Evolutionary conservation across 2,329 filamentous ascomycete genomes (phyloP), one percentile per base, ranked within the genome.

Genomic region (Exophiala calicioides): DNA sequence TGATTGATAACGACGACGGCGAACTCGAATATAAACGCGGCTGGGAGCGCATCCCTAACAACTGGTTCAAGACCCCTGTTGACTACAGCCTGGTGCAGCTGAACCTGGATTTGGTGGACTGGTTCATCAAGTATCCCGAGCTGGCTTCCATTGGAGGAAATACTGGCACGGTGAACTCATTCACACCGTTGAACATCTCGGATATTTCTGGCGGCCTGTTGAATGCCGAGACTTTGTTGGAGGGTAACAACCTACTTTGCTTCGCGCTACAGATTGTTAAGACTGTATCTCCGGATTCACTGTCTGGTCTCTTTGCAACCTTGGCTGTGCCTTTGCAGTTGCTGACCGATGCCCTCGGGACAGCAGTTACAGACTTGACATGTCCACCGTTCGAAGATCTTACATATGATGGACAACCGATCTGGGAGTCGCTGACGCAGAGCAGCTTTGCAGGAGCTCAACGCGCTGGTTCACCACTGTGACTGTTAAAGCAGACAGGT

Each of bases 121-220:
- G 63, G 51, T 59, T 68, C 1, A 5, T 61, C 12, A 63, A 71
- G 52, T 66, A 76, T 38, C 73, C 73, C 0, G 60, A 69, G 15
- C 65, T 76, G 12, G 63, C 55, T 42, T 63, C 66, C 49, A 68
- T 80, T 12, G 78, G 77, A 7, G 77, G 77, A 7, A 80, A 80
- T 53, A 69, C 70, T 4, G 74, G 76, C 13, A 67, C 65, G 2
- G 68, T 74, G 16, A 74, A 80, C 61, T 73, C 68, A 16, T 80
- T 79, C 54, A 64, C 70, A 3, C 74, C 74, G 4, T 56, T 80
- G 42, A 62, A 73, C 51, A 24, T 75, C 2, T 47, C 52, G 2
- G 61, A 76, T 44, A 24, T 77, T 10, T 72, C 72, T 3, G 66
- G 70, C 15, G 73, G 72, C 27, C 59, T 70, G 24, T 52, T 65